These are phyloP conservation scores for Calonectria crousiana DNA, from an alignment of 2,329 filamentous ascomycete species.

Conservation along the genomic window DNA sequence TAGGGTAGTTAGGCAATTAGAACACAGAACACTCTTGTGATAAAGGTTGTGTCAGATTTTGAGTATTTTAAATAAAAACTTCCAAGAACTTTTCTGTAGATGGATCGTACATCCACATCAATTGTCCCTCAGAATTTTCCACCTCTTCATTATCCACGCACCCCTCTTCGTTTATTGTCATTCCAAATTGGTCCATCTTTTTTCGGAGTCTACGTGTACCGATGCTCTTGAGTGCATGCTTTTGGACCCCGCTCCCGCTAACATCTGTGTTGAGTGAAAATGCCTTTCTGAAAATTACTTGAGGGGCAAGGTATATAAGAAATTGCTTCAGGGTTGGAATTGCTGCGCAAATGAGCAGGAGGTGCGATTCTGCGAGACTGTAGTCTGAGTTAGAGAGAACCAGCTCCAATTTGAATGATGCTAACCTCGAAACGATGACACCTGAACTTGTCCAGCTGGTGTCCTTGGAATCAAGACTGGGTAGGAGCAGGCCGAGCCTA, in stretches of 20 bases:
- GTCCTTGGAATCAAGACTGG: background rate
- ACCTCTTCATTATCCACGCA: background rate
- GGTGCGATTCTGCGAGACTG: constrained; percentile 32
- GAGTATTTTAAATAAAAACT: background rate
- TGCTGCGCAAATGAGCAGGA: constrained; percentile 29
- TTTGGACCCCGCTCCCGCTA: background rate
- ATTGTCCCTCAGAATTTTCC: background rate
- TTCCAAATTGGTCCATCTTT: background rate
- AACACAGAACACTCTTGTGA: background rate
- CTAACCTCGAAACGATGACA: background rate
- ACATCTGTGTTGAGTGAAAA: background rate
- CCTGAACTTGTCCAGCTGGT: constrained; percentile 30
- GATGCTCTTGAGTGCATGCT: background rate
- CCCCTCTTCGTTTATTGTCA: background rate
- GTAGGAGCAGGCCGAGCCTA: constrained; percentile 24
- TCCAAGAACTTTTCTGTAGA: background rate
- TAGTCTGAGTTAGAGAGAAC: background rate
- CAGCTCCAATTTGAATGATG: background rate
- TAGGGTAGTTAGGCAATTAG: background rate
- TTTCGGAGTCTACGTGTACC: background rate
- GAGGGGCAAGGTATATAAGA: constrained; percentile 24
- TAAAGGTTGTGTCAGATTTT: background rate
- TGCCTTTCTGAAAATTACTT: background rate
- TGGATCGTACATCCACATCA: background rate
- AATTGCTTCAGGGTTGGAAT: constrained; percentile 29